These are phyloP conservation scores for Amaranthus tricolor DNA, from an alignment of 179 eudicot genomes.

Conservation along the genomic window DNA sequence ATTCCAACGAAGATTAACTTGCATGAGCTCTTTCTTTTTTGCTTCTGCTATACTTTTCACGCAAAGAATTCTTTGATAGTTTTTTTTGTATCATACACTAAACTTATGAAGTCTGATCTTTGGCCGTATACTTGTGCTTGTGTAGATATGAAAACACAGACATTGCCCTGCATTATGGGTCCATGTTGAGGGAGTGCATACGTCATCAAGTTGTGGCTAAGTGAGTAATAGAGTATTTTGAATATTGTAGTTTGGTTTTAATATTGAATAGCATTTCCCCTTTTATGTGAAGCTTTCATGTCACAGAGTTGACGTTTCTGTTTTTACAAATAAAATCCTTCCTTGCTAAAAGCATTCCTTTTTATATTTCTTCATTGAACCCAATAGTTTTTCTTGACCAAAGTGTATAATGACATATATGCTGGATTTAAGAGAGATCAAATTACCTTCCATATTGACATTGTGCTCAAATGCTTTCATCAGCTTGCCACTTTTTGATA, in stretches of 20 bases:
- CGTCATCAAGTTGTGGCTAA: conserved; percentile 97
- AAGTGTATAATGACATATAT: no score
- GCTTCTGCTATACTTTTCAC: background rate
- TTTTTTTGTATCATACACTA: background rate
- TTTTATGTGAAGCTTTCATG: background rate
- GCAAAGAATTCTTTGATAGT: background rate
- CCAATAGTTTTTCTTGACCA: no score
- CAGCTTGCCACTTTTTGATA: background rate
- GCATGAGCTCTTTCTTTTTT: background rate
- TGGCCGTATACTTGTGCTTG: background rate
- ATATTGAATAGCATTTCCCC: background rate
- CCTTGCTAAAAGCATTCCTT: no score
- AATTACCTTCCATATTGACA: no score
- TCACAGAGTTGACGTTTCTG: background rate
- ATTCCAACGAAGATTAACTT: background rate
- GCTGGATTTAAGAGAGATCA: background rate
- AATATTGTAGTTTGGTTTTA: conserved; percentile 1
- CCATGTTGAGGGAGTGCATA: conserved; percentile 98
- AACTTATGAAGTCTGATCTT: background rate
- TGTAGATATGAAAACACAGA: conserved; percentile 74
- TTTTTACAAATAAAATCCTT: background rate
- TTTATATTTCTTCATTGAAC: background rate
- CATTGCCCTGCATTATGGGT: conserved; percentile 90
- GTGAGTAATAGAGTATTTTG: conserved; percentile 37
- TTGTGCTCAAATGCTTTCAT: background rate